Evolutionary conservation across 2,329 filamentous ascomycete genomes (phyloP).

Genomic region (Cladophialophora exuberans): DNA sequence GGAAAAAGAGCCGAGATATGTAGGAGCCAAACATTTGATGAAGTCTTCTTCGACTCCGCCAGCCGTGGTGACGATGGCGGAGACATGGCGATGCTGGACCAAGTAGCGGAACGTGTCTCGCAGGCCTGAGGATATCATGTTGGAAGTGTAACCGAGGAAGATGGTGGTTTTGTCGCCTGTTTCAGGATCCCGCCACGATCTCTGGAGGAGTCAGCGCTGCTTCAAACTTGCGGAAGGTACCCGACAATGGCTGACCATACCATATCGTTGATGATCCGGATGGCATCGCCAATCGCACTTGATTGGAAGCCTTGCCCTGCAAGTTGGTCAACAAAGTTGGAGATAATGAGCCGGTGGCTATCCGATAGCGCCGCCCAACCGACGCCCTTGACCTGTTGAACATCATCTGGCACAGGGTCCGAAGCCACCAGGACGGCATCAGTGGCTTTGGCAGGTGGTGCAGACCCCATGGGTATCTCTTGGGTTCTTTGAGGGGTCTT

Average conservation of each 20-base stretch:
- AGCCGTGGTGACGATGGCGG: constrained; percentile 90
- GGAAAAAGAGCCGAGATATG: constrained; percentile 86
- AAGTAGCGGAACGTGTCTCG: constrained; percentile 90
- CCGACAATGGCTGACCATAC: no score
- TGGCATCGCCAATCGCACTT: constrained; percentile 79
- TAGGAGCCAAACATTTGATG: constrained; percentile 95
- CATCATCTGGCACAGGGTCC: constrained; percentile 74
- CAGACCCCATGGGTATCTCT: constrained; percentile 33
- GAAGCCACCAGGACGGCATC: constrained; percentile 86
- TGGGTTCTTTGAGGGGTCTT: background rate
- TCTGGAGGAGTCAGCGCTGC: constrained; percentile 51
- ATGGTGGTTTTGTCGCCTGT: constrained; percentile 83
- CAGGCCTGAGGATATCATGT: constrained; percentile 93
- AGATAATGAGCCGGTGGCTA: constrained; percentile 75
- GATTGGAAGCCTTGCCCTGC: constrained; percentile 84
- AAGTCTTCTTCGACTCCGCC: constrained; percentile 96
- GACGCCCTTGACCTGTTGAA: constrained; percentile 83
- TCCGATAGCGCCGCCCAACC: constrained; percentile 85
- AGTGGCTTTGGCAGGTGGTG: constrained; percentile 65
- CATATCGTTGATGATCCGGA: constrained; percentile 95
- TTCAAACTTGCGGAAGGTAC: constrained; percentile 15
- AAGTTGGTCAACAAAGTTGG: constrained; percentile 82
- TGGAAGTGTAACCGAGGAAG: constrained; percentile 96
- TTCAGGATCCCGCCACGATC: constrained; percentile 79
- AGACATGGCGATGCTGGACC: constrained; percentile 89